phyloP scores from a whole-genome alignment of 2,329 filamentous ascomycete species.

The Sporothrix luriei region DNA sequence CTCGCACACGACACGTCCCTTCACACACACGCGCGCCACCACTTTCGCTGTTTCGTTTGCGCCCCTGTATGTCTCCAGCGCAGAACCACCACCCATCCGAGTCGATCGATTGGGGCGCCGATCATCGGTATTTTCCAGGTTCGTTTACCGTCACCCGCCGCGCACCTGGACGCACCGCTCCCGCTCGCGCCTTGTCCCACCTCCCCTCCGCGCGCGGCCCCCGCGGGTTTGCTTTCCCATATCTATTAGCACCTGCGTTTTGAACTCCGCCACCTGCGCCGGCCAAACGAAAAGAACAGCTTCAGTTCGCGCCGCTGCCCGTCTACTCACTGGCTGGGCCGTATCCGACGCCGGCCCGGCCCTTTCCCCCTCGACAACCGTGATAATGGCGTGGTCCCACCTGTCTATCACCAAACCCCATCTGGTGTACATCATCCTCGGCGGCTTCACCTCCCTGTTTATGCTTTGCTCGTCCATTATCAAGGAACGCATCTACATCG shows the following conservation, averaged over 20 bases:
- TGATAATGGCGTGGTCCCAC: slow-evolving; percentile 74
- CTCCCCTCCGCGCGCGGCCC: background rate
- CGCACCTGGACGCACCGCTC: background rate
- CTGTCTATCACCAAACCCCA: slow-evolving; percentile 89
- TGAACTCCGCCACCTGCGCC: background rate
- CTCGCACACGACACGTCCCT: too few species aligned
- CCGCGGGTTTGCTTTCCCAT: background rate
- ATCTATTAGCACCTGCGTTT: too few species aligned
- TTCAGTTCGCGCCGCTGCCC: background rate
- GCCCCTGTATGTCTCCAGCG: slow-evolving; percentile 38
- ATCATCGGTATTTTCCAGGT: slow-evolving; percentile 28
- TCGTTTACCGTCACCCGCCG: background rate
- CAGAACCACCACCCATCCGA: slow-evolving; percentile 32
- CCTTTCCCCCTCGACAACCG: background rate
- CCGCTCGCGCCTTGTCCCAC: background rate
- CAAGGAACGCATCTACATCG: slow-evolving; percentile 98
- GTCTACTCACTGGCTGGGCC: background rate
- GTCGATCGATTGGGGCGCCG: slow-evolving; percentile 40
- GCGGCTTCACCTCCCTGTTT: slow-evolving; percentile 95
- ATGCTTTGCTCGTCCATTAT: slow-evolving; percentile 98
- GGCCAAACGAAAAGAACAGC: background rate
- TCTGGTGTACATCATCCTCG: slow-evolving; percentile 96
- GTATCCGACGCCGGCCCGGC: background rate
- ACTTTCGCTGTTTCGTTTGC: background rate
- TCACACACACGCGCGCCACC: background rate